phyloP scores from a whole-genome alignment of 306 rosid species.

The Sicyos baderoa region DNA sequence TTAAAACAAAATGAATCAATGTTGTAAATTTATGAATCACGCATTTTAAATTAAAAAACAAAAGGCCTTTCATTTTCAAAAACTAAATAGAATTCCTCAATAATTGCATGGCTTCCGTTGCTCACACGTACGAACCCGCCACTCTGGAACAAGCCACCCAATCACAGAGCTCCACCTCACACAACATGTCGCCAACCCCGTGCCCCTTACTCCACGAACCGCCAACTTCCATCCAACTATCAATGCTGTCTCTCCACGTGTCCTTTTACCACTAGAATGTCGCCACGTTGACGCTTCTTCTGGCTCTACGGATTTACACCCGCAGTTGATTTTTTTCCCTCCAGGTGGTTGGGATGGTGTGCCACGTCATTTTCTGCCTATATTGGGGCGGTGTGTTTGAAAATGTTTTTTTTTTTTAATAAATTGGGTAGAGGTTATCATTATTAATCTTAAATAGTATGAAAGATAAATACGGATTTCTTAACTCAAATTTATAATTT shows the following conservation, averaged over 20 bases:
- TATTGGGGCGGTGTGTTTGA: too few species aligned
- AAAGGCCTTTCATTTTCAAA: neutral
- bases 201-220: slow-evolving; percentile 11
- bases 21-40: neutral
- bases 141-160: neutral
- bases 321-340: neutral
- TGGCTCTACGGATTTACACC: neutral
- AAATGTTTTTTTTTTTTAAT: too few species aligned
- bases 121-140: neutral
- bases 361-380: too few species aligned
- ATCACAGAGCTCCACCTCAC: neutral
- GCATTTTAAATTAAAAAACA: neutral
- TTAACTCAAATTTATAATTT: too few species aligned
- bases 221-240: neutral
- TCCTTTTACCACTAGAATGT: rapidly evolving
- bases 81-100: neutral
- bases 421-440: too few species aligned
- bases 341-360: too few species aligned
- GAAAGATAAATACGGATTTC: too few species aligned
- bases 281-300: neutral
- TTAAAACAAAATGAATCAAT: neutral
- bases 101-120: slow-evolving; percentile 5
- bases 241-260: neutral
- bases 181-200: neutral
- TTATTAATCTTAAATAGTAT: too few species aligned